Conservation (phyloP, 176 grass and related monocot genomes). For the Triticum dicoccoides region DNA sequence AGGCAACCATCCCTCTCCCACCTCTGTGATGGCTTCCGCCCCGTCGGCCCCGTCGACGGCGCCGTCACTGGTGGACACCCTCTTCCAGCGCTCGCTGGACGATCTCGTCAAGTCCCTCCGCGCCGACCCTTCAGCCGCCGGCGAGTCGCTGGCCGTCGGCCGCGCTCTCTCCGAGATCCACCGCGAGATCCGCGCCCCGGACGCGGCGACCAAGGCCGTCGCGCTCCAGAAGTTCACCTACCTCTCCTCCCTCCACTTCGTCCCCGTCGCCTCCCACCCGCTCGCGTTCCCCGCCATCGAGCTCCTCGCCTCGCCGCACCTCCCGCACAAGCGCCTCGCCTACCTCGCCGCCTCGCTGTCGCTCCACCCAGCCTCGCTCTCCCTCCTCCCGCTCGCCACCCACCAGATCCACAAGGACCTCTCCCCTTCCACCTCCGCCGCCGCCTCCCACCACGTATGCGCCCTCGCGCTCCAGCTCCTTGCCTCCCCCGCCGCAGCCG, state of each 20-base stretch:
- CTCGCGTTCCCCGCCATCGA: slow-evolving; percentile 84
- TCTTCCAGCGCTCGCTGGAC: slow-evolving; percentile 86
- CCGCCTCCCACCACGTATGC: slow-evolving; percentile 42
- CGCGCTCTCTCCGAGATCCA: slow-evolving; percentile 83
- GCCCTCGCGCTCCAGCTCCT: slow-evolving; percentile 70
- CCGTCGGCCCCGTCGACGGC: slow-evolving; percentile 5
- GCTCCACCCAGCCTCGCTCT: slow-evolving; percentile 76
- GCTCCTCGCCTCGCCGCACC: slow-evolving; percentile 71
- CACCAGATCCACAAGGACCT: slow-evolving; percentile 93
- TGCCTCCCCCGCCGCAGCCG: slow-evolving; percentile 49
- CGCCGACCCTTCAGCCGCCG: slow-evolving; percentile 42
- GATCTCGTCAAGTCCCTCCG: slow-evolving; percentile 79
- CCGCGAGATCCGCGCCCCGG: slow-evolving; percentile 77
- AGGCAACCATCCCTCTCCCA: not conserved
- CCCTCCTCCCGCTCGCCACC: slow-evolving; percentile 70
- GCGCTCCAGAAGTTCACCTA: slow-evolving; percentile 91
- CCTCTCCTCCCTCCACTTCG: slow-evolving; percentile 70
- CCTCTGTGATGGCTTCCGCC: slow-evolving; percentile 43
- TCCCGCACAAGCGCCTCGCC: slow-evolving; percentile 60
- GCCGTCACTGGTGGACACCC: slow-evolving; percentile 69
- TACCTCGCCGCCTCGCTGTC: slow-evolving; percentile 84
- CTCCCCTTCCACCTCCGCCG: slow-evolving; percentile 40
- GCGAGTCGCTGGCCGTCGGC: slow-evolving; percentile 46
- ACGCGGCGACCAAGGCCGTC: slow-evolving; percentile 56
- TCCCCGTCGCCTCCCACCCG: slow-evolving; percentile 49